Evolutionary conservation across 805 yeast species (phyloP).

Genomic region (Saccharomycopsis amapae): DNA sequence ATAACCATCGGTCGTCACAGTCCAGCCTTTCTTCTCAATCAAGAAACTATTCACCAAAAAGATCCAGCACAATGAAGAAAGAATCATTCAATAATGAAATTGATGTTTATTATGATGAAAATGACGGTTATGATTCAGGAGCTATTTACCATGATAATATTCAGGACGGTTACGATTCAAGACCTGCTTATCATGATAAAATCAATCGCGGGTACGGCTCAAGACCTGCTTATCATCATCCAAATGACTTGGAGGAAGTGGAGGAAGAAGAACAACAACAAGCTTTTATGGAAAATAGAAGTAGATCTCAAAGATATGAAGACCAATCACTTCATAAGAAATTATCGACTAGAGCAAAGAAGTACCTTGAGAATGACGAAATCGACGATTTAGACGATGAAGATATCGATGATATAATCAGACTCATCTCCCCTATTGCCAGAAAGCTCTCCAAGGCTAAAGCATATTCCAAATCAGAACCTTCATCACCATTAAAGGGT

Average conservation of each 20-base stretch:
- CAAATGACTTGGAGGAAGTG: background rate
- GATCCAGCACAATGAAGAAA: conserved; percentile 3
- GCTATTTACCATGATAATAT: too few species aligned
- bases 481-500: conserved; percentile 7
- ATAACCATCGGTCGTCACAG: too few species aligned
- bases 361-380: conserved; percentile 16
- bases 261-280: background rate
- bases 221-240: background rate
- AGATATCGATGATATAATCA: conserved; percentile 16
- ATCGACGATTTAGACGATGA: conserved; percentile 13
- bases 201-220: too few species aligned
- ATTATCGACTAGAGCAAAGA: conserved; percentile 11
- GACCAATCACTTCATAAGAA: conserved; percentile 3
- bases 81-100: background rate
- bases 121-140: too few species aligned
- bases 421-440: conserved; percentile 14
- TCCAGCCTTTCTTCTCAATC: too few species aligned
- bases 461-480: conserved; percentile 1
- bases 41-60: background rate
- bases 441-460: conserved; percentile 5
- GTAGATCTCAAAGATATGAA: background rate
- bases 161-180: too few species aligned
- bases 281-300: too few species aligned
- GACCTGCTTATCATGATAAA: too few species aligned
- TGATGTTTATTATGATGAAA: background rate